Percentiles rank a stretch among this genome's conserved stretches.
Conservation (phyloP, 495 filamentous ascomycete genomes). For the Podospora tetraspora region DNA sequence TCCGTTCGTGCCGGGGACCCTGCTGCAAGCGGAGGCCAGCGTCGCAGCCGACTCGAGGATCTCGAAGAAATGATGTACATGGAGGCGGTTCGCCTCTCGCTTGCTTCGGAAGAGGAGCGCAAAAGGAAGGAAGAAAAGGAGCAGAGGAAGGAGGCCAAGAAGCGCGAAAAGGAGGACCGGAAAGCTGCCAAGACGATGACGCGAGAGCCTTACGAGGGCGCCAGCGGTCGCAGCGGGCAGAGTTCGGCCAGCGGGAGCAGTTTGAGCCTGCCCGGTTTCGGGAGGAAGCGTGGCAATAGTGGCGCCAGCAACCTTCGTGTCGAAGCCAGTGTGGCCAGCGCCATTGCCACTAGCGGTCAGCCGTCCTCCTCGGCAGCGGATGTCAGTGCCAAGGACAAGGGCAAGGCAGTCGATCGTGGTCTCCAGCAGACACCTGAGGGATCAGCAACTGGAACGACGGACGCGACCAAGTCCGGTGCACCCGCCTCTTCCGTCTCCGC, state of each 20-base stretch:
- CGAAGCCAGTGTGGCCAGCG: constrained; percentile 37
- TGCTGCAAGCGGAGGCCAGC: constrained; percentile 24
- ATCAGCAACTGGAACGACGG: constrained; percentile 9
- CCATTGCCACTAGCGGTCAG: constrained; percentile 22
- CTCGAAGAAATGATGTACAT: constrained; percentile 98
- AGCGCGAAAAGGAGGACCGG: constrained; percentile 74
- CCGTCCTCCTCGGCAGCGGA: constrained; percentile 19
- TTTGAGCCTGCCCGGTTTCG: constrained; percentile 43
- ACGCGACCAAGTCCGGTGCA: constrained; percentile 11
- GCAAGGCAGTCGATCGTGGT: constrained; percentile 71
- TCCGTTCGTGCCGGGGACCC: constrained; percentile 25
- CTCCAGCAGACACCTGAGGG: constrained; percentile 15
- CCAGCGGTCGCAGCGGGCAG: constrained; percentile 29
- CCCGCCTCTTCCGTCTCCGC: constrained; percentile 16
- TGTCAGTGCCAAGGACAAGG: constrained; percentile 53
- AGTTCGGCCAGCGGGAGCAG: constrained; percentile 50
- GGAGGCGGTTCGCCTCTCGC: constrained; percentile 84
- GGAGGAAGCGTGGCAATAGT: constrained; percentile 52
- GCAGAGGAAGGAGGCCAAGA: constrained; percentile 71
- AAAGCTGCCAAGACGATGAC: constrained; percentile 67
- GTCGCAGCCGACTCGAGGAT: constrained; percentile 71
- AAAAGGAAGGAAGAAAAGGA: constrained; percentile 77
- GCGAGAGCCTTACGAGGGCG: constrained; percentile 44
- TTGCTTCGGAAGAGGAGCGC: constrained; percentile 87
- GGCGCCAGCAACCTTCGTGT: constrained; percentile 45